These are phyloP conservation scores for Escovopsis sp. DNA, from an alignment of 2,329 filamentous ascomycete genomes.

Conservation along the genomic window DNA sequence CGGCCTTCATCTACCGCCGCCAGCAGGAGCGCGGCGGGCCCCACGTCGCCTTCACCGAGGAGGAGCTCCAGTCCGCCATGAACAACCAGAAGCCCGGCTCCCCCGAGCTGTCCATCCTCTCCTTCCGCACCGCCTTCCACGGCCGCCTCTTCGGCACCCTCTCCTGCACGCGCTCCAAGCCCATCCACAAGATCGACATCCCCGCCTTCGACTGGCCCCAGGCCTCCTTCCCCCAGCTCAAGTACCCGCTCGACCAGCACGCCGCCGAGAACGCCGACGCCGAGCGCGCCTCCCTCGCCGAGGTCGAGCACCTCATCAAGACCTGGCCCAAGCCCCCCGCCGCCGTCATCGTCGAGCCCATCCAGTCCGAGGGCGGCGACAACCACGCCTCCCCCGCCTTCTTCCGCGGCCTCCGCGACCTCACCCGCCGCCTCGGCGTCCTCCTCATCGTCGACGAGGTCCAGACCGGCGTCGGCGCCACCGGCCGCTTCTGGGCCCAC, in stretches of 20 bases:
- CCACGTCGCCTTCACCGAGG: conserved; percentile 61
- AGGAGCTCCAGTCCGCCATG: conserved; percentile 66
- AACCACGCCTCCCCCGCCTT: conserved; percentile 83
- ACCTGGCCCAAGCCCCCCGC: conserved; percentile 67
- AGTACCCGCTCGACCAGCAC: conserved; percentile 75
- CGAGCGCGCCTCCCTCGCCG: conserved; percentile 66
- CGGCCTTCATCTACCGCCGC: conserved; percentile 84
- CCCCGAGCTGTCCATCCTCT: conserved; percentile 67
- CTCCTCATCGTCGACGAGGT: conserved; percentile 90
- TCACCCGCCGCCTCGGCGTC: conserved; percentile 64
- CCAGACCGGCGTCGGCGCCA: conserved; percentile 84
- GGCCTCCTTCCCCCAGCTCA: conserved; percentile 69
- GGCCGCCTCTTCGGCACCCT: conserved; percentile 78
- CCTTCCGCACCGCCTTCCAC: conserved; percentile 81
- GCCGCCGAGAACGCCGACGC: conserved; percentile 67
- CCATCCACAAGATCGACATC: conserved; percentile 90
- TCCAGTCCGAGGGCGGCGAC: conserved; percentile 88
- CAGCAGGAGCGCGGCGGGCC: conserved; percentile 68
- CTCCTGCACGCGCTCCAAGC: conserved; percentile 81
- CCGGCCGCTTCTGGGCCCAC: conserved; percentile 92
- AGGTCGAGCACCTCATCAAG: conserved; percentile 69
- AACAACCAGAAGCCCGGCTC: conserved; percentile 65
- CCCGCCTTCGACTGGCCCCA: conserved; percentile 93
- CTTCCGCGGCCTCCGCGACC: conserved; percentile 68
- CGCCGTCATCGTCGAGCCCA: conserved; percentile 75